Evolutionary conservation across 2,329 filamentous ascomycete genomes (phyloP).

Genomic region (Sordariomycetes sp.): DNA sequence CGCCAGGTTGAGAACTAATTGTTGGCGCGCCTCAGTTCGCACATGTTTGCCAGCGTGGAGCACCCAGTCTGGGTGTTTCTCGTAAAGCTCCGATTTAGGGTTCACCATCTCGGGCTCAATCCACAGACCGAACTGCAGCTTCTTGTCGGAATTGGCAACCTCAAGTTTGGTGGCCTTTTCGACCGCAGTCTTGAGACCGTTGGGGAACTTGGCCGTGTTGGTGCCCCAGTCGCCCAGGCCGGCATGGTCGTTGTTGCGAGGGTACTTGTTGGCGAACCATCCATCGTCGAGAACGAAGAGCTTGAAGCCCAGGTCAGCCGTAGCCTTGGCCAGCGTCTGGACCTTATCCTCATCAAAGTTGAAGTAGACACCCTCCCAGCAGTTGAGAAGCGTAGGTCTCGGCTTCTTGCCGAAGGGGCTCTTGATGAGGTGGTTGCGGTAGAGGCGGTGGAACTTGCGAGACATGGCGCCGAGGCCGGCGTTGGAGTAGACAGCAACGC

Average conservation of each 20-base stretch:
- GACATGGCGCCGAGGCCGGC: conserved; percentile 53
- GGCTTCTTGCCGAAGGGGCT: conserved; percentile 42
- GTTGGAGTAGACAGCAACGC: conserved; percentile 51
- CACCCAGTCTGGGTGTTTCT: conserved; percentile 55
- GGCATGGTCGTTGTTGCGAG: conserved; percentile 11
- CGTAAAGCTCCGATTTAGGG: conserved; percentile 50
- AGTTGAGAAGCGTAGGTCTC: conserved; percentile 51
- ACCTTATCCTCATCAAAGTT: conserved; percentile 48
- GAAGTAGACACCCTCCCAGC: conserved; percentile 55
- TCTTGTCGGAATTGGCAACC: conserved; percentile 21
- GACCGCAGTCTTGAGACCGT: conserved; percentile 43
- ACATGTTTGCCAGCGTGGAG: conserved; percentile 47
- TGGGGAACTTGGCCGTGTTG: conserved; percentile 48
- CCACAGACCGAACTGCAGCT: conserved; percentile 55
- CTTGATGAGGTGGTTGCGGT: conserved; percentile 50
- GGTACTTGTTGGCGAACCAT: conserved; percentile 48
- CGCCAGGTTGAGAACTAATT: conserved; percentile 53
- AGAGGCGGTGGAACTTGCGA: conserved; percentile 50
- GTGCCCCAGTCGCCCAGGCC: conserved; percentile 56
- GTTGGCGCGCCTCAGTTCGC: conserved; percentile 44
- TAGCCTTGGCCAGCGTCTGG: conserved; percentile 43
- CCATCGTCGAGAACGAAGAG: conserved; percentile 59
- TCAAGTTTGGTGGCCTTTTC: conserved; percentile 38
- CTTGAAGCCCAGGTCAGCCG: conserved; percentile 49
- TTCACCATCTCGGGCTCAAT: conserved; percentile 62